Conservation (phyloP, 2,329 filamentous ascomycete genomes). For the Macrophomina tecta region DNA sequence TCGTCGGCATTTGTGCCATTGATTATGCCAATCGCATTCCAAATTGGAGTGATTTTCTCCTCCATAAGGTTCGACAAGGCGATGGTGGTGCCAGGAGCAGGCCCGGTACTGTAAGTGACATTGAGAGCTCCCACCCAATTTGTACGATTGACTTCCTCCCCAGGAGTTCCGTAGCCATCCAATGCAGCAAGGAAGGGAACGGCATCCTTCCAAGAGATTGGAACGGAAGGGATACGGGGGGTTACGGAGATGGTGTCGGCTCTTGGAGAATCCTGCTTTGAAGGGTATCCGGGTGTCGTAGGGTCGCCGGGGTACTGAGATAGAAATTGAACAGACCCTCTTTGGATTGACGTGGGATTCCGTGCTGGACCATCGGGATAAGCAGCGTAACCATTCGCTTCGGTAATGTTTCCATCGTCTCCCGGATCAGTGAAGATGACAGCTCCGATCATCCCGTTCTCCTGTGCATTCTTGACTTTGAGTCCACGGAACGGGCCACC, state of each 20-base stretch:
- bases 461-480: constrained; percentile 56
- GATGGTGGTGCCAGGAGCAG: constrained; percentile 59
- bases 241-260: constrained; percentile 68
- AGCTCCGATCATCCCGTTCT: constrained; percentile 52
- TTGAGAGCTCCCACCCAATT: constrained; percentile 45
- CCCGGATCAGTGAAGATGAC: constrained; percentile 54
- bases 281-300: constrained; percentile 70
- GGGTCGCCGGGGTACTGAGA: constrained; percentile 56
- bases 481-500: constrained; percentile 54
- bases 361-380: constrained; percentile 53
- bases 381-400: constrained; percentile 52
- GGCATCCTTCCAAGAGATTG: constrained; percentile 82
- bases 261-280: constrained; percentile 77
- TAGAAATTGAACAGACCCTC: constrained; percentile 65
- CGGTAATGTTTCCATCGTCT: constrained; percentile 55
- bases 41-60: constrained; percentile 80
- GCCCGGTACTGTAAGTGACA: constrained; percentile 44
- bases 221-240: constrained; percentile 82
- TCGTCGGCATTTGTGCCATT: constrained; percentile 67
- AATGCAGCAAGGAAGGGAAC: constrained; percentile 80
- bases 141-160: constrained; percentile 46
- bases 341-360: constrained; percentile 54
- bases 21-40: constrained; percentile 76
- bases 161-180: constrained; percentile 77
- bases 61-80: constrained; percentile 72